phyloP scores from a whole-genome alignment of 257 asterid species.

The Sherardia arvensis region DNA sequence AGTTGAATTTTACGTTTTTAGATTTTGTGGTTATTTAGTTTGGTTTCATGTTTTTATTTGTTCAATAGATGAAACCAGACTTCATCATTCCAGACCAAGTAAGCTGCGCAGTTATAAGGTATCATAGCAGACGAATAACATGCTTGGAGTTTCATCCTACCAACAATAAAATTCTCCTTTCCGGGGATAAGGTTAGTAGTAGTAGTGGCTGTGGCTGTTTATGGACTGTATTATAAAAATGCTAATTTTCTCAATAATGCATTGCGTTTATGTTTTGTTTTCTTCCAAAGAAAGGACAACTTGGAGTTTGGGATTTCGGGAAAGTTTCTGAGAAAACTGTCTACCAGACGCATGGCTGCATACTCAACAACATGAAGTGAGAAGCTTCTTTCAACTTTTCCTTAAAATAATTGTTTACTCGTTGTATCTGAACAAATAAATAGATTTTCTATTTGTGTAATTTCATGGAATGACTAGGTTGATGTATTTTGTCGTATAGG shows the following conservation, averaged over 20 bases:
- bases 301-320: constrained; percentile 92
- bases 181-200: constrained; percentile 84
- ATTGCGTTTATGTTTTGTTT: constrained; percentile 5
- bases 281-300: constrained; percentile 79
- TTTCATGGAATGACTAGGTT: not conserved
- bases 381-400: constrained; percentile 10
- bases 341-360: constrained; percentile 72
- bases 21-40: not conserved
- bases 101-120: constrained; percentile 79
- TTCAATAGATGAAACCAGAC: constrained; percentile 65
- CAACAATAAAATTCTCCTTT: constrained; percentile 59
- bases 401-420: constrained; percentile 1
- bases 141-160: constrained; percentile 98
- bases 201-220: constrained; percentile 6
- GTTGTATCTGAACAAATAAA: not conserved
- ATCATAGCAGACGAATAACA: constrained; percentile 89
- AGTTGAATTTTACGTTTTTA: not conserved
- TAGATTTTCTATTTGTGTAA: not conserved
- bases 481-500: constrained; percentile 32
- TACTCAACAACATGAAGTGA: constrained; percentile 88
- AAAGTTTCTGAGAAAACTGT: constrained; percentile 81
- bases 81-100: constrained; percentile 77
- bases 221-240: not conserved
- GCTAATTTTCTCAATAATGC: not conserved
- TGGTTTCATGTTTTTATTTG: constrained; percentile 10